Conservation (phyloP, 768 basidiomycete genomes). For the Myochromella boudieri region DNA sequence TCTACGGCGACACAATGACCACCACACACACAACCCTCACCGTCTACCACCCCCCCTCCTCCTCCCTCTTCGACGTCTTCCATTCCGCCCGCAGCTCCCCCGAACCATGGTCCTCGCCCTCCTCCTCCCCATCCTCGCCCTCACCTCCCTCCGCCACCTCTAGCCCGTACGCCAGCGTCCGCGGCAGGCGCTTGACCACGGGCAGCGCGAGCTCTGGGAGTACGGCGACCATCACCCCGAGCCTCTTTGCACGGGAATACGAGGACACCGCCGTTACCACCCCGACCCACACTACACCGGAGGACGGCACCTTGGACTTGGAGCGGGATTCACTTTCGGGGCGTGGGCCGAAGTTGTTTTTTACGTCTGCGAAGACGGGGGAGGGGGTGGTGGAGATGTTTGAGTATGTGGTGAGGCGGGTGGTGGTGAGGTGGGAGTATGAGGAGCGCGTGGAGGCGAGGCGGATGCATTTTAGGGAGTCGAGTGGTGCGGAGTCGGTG, state of each 20-base stretch:
- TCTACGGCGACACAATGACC: conserved; percentile 51
- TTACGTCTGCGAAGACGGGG: conserved; percentile 79
- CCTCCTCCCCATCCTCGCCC: conserved; percentile 10
- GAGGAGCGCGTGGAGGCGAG: conserved; percentile 57
- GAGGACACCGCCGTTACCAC: conserved; percentile 6
- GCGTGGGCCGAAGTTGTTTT: conserved; percentile 64
- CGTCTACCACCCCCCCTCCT: conserved; percentile 77
- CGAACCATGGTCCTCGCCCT: conserved; percentile 31
- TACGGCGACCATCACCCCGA: conserved; percentile 59
- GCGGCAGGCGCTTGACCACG: conserved; percentile 27
- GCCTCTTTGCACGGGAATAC: conserved; percentile 45
- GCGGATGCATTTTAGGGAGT: conserved; percentile 38
- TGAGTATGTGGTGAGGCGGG: conserved; percentile 67
- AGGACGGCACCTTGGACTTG: conserved; percentile 12
- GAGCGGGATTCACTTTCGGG: conserved; percentile 33
- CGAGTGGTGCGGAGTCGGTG: conserved; percentile 36
- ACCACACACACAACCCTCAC: conserved; percentile 59
- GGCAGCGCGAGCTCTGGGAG: conserved; percentile 46
- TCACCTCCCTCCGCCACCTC: conserved; percentile 19
- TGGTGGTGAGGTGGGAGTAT: conserved; percentile 63
- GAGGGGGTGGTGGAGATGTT: conserved; percentile 73
- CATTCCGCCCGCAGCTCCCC: conserved; percentile 65
- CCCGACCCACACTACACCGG: conserved; percentile 7
- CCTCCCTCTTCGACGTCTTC: conserved; percentile 67
- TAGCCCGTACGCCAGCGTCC: conserved; percentile 22